A percentile compares a stretch with the other conserved stretches of the same genome.
Evolutionary conservation across 169 alveolate genomes (phyloP).

Genomic region (Plasmodium gallinaceum): DNA sequence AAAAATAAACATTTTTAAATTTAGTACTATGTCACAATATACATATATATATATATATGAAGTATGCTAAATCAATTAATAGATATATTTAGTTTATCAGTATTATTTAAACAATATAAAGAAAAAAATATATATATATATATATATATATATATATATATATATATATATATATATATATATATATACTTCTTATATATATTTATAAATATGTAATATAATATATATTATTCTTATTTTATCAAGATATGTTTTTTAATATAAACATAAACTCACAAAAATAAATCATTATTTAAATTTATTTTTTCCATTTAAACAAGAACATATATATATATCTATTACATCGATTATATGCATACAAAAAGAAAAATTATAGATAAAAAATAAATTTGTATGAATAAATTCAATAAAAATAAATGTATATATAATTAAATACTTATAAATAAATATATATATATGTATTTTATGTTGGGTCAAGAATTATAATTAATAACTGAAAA

Average conservation of each 20-base stretch:
- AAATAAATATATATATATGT: no score
- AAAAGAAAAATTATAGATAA: background rate
- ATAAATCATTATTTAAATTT: background rate
- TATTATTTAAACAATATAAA: background rate
- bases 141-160: background rate
- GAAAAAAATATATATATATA: no score
- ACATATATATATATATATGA: background rate
- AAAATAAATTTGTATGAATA: background rate
- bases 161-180: background rate
- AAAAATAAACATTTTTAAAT: background rate
- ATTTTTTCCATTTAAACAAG: background rate
- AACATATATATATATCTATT: no score
- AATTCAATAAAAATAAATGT: background rate
- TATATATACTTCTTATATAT: no score
- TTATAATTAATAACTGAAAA: no score
- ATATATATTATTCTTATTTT: background rate
- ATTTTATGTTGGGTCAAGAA: no score
- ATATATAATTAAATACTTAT: no score
- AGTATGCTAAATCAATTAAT: background rate
- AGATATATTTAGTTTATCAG: background rate
- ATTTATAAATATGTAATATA: background rate
- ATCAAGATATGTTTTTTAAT: background rate
- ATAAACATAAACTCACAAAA: conserved; percentile 3
- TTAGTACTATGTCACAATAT: background rate
- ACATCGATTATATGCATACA: background rate